Conservation (phyloP, 768 basidiomycete genomes). For the Lyophyllum shimeji region DNA sequence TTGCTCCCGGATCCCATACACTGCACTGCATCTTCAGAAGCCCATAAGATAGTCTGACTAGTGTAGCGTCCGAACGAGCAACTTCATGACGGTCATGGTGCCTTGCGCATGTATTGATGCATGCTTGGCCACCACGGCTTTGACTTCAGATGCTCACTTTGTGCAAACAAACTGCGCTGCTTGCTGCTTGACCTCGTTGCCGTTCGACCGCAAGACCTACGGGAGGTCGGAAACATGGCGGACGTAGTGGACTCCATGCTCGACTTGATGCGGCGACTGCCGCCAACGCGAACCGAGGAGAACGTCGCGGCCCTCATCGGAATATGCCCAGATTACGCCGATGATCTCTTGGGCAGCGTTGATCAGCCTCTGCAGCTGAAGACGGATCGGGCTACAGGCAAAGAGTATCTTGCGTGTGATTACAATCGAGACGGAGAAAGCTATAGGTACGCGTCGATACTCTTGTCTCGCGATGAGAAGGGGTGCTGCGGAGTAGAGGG, state of each 20-base stretch:
- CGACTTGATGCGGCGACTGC: slow-evolving; percentile 94
- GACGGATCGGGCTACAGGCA: slow-evolving; percentile 77
- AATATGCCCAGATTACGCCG: slow-evolving; percentile 90
- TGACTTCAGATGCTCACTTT: too few relatives aligned
- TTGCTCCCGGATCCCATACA: too few relatives aligned
- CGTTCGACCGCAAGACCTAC: not conserved
- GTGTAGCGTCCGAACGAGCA: too few relatives aligned
- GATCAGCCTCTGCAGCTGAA: slow-evolving; percentile 89
- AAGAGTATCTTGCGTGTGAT: slow-evolving; percentile 91
- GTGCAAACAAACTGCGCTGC: not conserved
- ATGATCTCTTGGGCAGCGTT: slow-evolving; percentile 92
- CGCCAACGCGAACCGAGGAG: slow-evolving; percentile 84
- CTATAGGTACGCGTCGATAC: slow-evolving; percentile 58
- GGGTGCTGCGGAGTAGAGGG: not conserved
- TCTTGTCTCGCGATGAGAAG: not conserved
- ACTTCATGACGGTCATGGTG: too few relatives aligned
- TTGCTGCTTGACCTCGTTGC: not conserved
- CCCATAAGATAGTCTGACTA: too few relatives aligned
- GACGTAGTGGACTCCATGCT: slow-evolving; percentile 91
- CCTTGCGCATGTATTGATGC: too few relatives aligned
- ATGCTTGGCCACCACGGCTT: not conserved
- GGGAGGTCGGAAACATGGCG: slow-evolving; percentile 43
- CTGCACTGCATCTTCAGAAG: too few relatives aligned
- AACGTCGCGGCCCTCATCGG: slow-evolving; percentile 81
- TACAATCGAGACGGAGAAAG: slow-evolving; percentile 93